These are phyloP conservation scores for Pseudocercospora cruenta DNA, from an alignment of 2,329 filamentous ascomycete genomes.

Conservation along the genomic window DNA sequence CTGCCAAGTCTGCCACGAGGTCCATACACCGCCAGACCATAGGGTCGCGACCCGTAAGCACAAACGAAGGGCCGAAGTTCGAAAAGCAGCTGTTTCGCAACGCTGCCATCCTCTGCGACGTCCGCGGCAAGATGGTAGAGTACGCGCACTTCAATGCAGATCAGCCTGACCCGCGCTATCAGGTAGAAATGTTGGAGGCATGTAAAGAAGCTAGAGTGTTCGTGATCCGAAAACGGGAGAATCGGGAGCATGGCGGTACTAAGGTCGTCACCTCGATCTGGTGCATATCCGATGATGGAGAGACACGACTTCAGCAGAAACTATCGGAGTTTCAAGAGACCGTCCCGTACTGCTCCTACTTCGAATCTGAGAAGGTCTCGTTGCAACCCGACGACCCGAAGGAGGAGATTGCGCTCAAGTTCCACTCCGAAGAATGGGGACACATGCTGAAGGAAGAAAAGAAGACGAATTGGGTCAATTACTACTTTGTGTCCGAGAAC, in stretches of 20 bases:
- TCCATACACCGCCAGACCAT: constrained; percentile 14
- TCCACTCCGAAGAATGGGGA: constrained; percentile 45
- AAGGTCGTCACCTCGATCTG: constrained; percentile 50
- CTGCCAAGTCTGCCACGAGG: constrained; percentile 12
- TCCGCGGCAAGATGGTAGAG: constrained; percentile 46
- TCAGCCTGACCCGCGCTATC: constrained; percentile 40
- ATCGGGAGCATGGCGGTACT: constrained; percentile 40
- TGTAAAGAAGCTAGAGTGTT: constrained; percentile 46
- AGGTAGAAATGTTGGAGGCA: constrained; percentile 46
- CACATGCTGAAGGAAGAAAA: constrained; percentile 39
- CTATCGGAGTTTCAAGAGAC: constrained; percentile 47
- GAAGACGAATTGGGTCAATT: constrained; percentile 52
- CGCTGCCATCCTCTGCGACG: constrained; percentile 50
- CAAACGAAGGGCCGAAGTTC: constrained; percentile 34
- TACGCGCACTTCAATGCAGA: constrained; percentile 45
- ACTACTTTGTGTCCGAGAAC: constrained; percentile 42
- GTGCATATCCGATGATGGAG: constrained; percentile 49
- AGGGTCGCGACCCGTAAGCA: background rate
- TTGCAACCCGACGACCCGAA: constrained; percentile 36
- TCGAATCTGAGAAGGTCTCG: constrained; percentile 49
- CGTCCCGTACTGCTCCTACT: constrained; percentile 52
- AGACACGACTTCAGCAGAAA: constrained; percentile 48
- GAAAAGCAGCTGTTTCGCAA: constrained; percentile 49
- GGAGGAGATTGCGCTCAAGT: constrained; percentile 43
- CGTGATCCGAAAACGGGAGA: constrained; percentile 49